Percentiles rank a stretch among this genome's conserved stretches.
Conservation (phyloP, 2,329 filamentous ascomycete genomes). For the Emericellopsis atlantica region DNA sequence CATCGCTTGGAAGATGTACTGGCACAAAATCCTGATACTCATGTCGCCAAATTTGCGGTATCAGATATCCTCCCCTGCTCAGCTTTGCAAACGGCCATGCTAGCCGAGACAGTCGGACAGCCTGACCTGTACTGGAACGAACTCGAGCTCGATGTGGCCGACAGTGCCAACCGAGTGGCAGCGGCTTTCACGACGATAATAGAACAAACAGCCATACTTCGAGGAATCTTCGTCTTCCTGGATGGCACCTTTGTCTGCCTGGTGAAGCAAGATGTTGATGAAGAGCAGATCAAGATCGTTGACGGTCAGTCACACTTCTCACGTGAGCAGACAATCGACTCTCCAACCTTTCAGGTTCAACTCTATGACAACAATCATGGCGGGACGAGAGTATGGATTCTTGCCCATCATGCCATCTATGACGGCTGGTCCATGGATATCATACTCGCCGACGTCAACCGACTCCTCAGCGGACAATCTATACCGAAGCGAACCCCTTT, state of each 20-base stretch:
- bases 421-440: slow-evolving; percentile 90
- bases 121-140: slow-evolving; percentile 63
- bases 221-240: neutral
- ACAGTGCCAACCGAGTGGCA: neutral
- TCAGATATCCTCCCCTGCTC: slow-evolving; percentile 50
- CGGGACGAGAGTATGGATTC: slow-evolving; percentile 22
- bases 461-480: too few relatives aligned
- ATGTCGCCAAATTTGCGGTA: slow-evolving; percentile 11
- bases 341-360: neutral
- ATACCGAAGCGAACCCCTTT: too few relatives aligned
- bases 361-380: neutral
- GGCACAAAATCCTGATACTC: slow-evolving; percentile 5
- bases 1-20: slow-evolving; percentile 7
- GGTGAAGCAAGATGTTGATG: slow-evolving; percentile 41
- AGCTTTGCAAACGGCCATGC: slow-evolving; percentile 66
- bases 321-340: neutral
- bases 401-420: slow-evolving; percentile 74
- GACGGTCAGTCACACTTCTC: slow-evolving; percentile 5
- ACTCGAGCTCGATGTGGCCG: slow-evolving; percentile 47
- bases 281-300: slow-evolving; percentile 27
- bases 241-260: slow-evolving; percentile 23
- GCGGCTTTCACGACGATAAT: too few relatives aligned
- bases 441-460: slow-evolving; percentile 49
- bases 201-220: too few relatives aligned
- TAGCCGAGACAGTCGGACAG: slow-evolving; percentile 56